phyloP scores from a whole-genome alignment of 208 protist genomes.

The Acanthamoeba lenticulata region DNA sequence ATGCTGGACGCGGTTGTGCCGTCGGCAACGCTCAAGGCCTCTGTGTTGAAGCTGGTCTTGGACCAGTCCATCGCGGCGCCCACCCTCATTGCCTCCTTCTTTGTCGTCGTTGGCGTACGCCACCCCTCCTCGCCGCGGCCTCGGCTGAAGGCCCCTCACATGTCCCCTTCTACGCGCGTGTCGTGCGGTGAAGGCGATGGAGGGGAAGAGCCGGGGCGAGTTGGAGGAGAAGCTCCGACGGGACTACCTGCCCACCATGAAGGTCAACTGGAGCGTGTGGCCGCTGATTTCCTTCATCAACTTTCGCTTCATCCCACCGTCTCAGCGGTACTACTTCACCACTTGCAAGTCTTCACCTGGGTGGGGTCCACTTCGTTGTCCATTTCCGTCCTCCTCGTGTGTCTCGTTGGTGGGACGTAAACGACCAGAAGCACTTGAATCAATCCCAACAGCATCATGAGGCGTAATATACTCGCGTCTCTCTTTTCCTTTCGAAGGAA shows the following conservation, averaged over 20 bases:
- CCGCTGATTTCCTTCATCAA: neutral
- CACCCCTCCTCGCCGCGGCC: neutral
- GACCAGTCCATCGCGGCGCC: neutral
- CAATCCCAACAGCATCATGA: too few relatives aligned
- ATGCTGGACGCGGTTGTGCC: neutral
- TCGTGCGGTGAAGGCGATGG: neutral
- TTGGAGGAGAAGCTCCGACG: slow-evolving; percentile 3
- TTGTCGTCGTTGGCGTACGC: slow-evolving; percentile 9
- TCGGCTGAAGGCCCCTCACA: too few relatives aligned
- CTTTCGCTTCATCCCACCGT: neutral
- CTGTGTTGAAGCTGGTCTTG: neutral
- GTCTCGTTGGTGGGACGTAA: too few relatives aligned
- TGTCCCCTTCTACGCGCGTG: neutral
- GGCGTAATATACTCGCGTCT: too few relatives aligned
- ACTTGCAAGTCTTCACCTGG: too few relatives aligned
- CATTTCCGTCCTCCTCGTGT: too few relatives aligned
- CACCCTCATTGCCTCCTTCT: slow-evolving; percentile 12
- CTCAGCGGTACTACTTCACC: neutral
- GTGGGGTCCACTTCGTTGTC: too few relatives aligned
- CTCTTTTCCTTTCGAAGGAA: too few relatives aligned
- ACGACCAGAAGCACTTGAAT: too few relatives aligned
- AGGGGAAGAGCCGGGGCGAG: neutral
- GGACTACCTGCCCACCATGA: slow-evolving; percentile 12
- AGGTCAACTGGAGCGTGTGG: slow-evolving; percentile 24
- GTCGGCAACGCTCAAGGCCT: neutral